A percentile compares a stretch with the other conserved stretches of the same genome.
These are phyloP conservation scores for Metrosideros polymorpha DNA, from an alignment of 441 rosid species.

Conservation along the genomic window DNA sequence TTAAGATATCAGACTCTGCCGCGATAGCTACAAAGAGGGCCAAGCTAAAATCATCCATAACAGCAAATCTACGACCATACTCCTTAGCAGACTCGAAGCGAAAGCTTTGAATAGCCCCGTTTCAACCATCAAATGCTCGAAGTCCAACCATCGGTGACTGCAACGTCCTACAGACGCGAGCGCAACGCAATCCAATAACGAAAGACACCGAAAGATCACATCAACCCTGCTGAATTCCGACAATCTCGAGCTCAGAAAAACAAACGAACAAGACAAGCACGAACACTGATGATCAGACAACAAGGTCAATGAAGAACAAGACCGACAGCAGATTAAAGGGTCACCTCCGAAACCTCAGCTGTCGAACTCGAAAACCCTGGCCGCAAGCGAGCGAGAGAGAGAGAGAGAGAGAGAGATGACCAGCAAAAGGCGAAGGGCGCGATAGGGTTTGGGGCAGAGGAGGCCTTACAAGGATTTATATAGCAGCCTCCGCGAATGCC, in stretches of 20 bases:
- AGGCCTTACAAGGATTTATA: rapidly evolving
- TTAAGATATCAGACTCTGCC: background rate
- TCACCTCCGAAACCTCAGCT: background rate
- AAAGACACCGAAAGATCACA: background rate
- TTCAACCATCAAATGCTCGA: background rate
- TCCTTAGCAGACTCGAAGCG: background rate
- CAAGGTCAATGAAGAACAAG: background rate
- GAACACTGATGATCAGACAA: background rate
- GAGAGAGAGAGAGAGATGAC: background rate
- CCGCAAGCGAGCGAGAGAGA: background rate
- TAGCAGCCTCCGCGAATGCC: background rate
- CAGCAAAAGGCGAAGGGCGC: background rate
- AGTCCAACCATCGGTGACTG: background rate
- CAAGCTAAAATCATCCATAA: background rate
- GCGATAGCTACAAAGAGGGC: background rate
- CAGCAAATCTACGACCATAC: background rate
- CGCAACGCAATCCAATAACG: background rate
- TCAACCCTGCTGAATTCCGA: background rate
- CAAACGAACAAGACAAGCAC: background rate
- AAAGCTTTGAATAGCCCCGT: background rate
- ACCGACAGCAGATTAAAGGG: background rate
- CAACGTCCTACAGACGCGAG: background rate
- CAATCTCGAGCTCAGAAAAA: background rate
- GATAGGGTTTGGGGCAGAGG: background rate
- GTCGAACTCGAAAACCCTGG: background rate